Base-by-base conservation (phyloP, 805 yeast species). In the Candida koratica region DNA sequence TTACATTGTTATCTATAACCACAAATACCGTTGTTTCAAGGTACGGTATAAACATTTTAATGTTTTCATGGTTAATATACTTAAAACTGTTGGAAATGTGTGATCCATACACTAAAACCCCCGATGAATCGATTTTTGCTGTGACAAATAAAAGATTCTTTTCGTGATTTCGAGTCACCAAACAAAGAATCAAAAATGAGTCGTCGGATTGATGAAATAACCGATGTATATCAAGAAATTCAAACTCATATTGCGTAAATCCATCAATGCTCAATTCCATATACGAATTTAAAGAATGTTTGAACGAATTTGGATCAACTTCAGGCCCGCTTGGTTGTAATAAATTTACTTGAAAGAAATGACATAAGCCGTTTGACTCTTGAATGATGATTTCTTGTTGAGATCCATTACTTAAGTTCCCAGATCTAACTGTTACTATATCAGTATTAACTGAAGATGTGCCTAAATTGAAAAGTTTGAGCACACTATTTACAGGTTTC, bases 41-140 rank as follows among this genome's bases (percentile, higher is more conserved):
- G 12, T 63, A 49, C 2, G 89, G 87, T 8, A 81, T 64, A 25
- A 61, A 67, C 14, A 84, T 55, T 30, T 57, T 58, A 3, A 35
- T 32, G 3, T 34, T 28, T 7, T 34, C 25, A 2, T 17, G 24
- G 16, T 49, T 43, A 3, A 54, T 55, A 1, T 45, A 49, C 6
- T 79, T 68, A n/a, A n/a, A n/a, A n/a, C n/a, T n/a, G 38, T 76
- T 79, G 18, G 84, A 58, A 46, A 80, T 69, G 57, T 84, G 85
- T 1, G 85, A 76, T 0, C 89, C 83, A 34, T 71, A 69, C 2
- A 81, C 61, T 24, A 71, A 56, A 5, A 77, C 71, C 6, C 77
- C 79, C 12, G 74, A 67, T 2, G 63, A 53, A 33, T 74, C 71
- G 37, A 75, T 60, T 38, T 71, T 62, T 15, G 82, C 51, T 3